Percentiles rank a stretch among this genome's conserved stretches.
phyloP scores from a whole-genome alignment of 164 flowering plant species.

The Buxus sempervirens region DNA sequence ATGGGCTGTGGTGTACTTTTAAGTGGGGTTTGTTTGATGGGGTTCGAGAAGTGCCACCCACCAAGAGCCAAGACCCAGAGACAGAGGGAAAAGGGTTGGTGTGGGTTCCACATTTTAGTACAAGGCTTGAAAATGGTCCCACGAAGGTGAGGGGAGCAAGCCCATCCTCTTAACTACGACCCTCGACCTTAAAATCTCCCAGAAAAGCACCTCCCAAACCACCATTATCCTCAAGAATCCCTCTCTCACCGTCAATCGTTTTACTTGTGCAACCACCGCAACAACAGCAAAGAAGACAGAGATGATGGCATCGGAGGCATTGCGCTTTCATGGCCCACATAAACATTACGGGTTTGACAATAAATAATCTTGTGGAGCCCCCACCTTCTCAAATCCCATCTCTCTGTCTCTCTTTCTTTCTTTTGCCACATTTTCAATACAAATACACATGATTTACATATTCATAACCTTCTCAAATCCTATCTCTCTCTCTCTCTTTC shows the following conservation, averaged over 20 bases:
- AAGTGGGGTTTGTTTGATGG: slow-evolving; percentile 23
- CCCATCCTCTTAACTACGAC: slow-evolving; percentile 51
- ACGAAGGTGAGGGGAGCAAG: no score
- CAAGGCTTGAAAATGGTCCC: not conserved
- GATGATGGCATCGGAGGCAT: slow-evolving; percentile 48
- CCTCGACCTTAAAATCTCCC: slow-evolving; percentile 57
- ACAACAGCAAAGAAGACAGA: slow-evolving; percentile 25
- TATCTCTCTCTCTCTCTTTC: no score
- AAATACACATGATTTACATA: no score
- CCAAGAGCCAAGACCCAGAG: slow-evolving; percentile 1
- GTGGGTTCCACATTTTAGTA: slow-evolving; percentile 4
- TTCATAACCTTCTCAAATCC: no score
- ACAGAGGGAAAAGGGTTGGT: slow-evolving; percentile 5
- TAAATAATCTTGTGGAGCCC: not conserved
- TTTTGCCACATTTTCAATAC: no score
- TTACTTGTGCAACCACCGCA: slow-evolving; percentile 48
- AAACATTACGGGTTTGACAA: slow-evolving; percentile 5
- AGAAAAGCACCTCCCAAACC: slow-evolving; percentile 48
- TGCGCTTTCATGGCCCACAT: slow-evolving; percentile 40
- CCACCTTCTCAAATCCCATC: no score
- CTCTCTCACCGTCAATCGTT: slow-evolving; percentile 16
- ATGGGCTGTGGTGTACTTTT: slow-evolving; percentile 29
- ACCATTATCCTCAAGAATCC: slow-evolving; percentile 23
- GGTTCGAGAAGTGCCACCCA: slow-evolving; percentile 30
- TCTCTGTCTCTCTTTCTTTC: no score